Evolutionary conservation across 1,284 basidiomycete species (phyloP).

Genomic region (Fomitopsis betulina): DNA sequence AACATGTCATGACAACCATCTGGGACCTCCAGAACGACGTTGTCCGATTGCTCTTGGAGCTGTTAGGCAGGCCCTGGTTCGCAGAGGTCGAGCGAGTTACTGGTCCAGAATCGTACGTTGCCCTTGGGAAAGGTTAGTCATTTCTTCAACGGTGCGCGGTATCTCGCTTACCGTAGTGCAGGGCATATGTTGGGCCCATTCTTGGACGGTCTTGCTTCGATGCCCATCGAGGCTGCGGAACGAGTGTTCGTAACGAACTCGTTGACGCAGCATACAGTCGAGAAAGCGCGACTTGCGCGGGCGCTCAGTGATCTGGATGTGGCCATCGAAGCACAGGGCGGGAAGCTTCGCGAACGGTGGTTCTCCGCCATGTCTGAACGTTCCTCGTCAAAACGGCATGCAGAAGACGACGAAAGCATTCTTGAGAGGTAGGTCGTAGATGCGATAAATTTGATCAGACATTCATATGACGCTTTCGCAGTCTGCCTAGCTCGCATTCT

Average conservation of each 20-base stretch:
- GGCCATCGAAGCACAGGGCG: constrained; percentile 11
- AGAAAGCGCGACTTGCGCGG: constrained; percentile 27
- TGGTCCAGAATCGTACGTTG: constrained; percentile 26
- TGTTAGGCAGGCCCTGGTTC: background rate
- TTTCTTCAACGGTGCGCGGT: background rate
- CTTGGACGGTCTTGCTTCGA: constrained; percentile 42
- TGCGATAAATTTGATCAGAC: too few species aligned
- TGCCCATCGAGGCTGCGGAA: constrained; percentile 35
- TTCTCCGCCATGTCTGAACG: constrained; percentile 12
- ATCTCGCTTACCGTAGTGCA: constrained; percentile 20
- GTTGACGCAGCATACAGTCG: constrained; percentile 21
- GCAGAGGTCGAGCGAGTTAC: background rate
- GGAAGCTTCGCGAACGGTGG: constrained; percentile 16
- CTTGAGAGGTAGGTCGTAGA: constrained; percentile 6
- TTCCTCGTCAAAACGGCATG: constrained; percentile 21
- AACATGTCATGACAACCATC: constrained; percentile 39
- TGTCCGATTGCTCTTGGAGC: background rate
- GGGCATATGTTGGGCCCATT: constrained; percentile 52
- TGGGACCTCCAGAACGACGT: constrained; percentile 15
- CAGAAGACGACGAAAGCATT: constrained; percentile 20
- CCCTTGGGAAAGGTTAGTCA: constrained; percentile 43
- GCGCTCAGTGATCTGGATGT: constrained; percentile 21
- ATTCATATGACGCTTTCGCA: background rate
- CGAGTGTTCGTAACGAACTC: constrained; percentile 21
- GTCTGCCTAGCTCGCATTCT: constrained; percentile 4